Base-by-base conservation (phyloP, 768 basidiomycete genomes). In the Xerocomus spinulosus region DNA sequence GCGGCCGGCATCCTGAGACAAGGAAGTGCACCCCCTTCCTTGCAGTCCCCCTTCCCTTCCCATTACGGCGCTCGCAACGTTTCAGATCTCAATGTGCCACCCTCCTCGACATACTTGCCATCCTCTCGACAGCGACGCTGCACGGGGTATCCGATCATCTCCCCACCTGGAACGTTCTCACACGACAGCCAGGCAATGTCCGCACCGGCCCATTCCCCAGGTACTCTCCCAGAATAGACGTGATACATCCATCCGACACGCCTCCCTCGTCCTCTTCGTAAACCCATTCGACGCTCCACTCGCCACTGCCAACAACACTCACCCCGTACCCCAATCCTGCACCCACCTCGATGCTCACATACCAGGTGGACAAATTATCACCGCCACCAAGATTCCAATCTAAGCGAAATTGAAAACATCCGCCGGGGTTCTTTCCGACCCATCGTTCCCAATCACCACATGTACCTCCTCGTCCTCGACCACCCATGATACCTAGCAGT, bases 341-440 rank as follows among this genome's bases (percentile, higher is more conserved):
- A 38, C 37, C 9, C 37, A 18, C 21, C 24, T n/a, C 33, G 9
- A 34, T 24, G 25, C 21, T 15, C 2, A 25, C 23, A 29, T 18
- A 40, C 2, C 24, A 10, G 14, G 26, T 28, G 35, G 17, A 3
- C 44, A 46, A 17, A 18, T 24, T 17, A 23, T 57, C 63, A 59
- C 48, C 52, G 61, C 58, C 57, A 53, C 62, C 24, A 34, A 41
- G 50, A 55, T 46, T 54, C 57, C 59, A 54, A 68, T 66, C 64
- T 59, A 64, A 55, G 52, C 64, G 63, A 66, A 54, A 61, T 63
- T 39, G 50, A 59, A 49, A 51, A 57, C 48, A 2, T 36, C 51
- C 57, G 49, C 49, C 33, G 40, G 49, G 28, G 37, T 48, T 51
- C 52, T 53, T 38, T 40, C 52, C 52, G 45, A 46, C 26, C 21